Evolutionary conservation across 352 stramenopile species (phyloP).

Genomic region (Phytophthora sojae): DNA sequence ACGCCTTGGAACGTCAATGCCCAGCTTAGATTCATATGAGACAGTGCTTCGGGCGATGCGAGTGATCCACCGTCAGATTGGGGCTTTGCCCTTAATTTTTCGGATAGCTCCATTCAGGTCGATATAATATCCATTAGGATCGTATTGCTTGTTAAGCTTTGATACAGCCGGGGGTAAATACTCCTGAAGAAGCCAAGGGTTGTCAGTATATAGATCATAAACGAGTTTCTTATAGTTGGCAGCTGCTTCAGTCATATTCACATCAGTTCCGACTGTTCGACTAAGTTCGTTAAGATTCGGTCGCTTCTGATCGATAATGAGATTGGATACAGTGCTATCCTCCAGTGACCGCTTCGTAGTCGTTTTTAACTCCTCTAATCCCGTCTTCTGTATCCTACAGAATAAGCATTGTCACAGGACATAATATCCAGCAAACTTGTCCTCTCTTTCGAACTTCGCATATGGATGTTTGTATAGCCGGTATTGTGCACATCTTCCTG

Average conservation of each 20-base stretch:
- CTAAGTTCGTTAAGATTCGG: neutral
- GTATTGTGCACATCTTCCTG: too few relatives aligned
- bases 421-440: too few relatives aligned
- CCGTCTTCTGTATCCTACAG: too few relatives aligned
- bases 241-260: neutral
- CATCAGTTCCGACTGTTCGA: neutral
- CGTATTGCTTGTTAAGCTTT: neutral
- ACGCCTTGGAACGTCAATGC: neutral
- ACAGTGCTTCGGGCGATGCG: neutral
- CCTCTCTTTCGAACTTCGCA: too few relatives aligned
- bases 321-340: neutral
- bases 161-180: neutral
- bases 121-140: too few relatives aligned
- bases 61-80: too few relatives aligned
- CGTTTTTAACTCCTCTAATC: too few relatives aligned
- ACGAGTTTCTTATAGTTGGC: neutral
- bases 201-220: neutral
- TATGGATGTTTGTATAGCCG: too few relatives aligned
- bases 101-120: too few relatives aligned
- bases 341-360: neutral
- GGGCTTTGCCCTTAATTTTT: too few relatives aligned
- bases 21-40: neutral
- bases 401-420: too few relatives aligned
- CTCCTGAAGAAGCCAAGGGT: neutral
- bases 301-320: neutral